These are phyloP conservation scores for Penicillium simplicissimum DNA, from an alignment of 495 filamentous ascomycete species.

Conservation along the genomic window DNA sequence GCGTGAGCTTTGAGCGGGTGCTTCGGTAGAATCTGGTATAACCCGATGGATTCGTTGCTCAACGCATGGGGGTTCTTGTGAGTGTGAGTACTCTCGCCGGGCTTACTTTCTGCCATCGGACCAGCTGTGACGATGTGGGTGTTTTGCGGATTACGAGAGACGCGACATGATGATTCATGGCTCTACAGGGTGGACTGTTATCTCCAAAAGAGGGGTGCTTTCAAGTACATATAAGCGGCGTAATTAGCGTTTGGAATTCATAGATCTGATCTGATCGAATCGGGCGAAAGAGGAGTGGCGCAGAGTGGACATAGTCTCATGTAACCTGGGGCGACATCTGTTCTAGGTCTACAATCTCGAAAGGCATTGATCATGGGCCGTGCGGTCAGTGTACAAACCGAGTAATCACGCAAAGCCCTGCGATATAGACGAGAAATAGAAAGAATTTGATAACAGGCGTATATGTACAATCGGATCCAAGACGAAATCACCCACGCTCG, in stretches of 20 bases:
- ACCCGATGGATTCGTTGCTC: slow-evolving; percentile 1
- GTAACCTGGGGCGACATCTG: neutral
- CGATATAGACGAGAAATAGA: neutral
- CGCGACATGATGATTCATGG: slow-evolving; percentile 20
- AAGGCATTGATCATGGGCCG: neutral
- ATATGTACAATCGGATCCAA: slow-evolving; percentile 35
- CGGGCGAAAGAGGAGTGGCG: neutral
- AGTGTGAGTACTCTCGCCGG: neutral
- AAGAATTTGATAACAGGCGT: slow-evolving; percentile 27
- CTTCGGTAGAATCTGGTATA: slow-evolving; percentile 35
- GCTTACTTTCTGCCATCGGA: neutral
- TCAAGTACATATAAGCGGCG: slow-evolving; percentile 31
- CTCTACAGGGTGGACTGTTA: slow-evolving; percentile 13
- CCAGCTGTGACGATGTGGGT: slow-evolving; percentile 21
- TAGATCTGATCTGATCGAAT: slow-evolving; percentile 14
- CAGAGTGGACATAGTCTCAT: neutral
- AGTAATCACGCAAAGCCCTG: neutral
- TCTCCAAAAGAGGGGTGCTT: slow-evolving; percentile 10
- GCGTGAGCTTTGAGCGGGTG: slow-evolving; percentile 73
- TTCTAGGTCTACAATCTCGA: neutral
- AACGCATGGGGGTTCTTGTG: neutral
- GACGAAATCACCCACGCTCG: slow-evolving; percentile 14
- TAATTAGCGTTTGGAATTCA: slow-evolving; percentile 32
- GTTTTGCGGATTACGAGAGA: slow-evolving; percentile 1
- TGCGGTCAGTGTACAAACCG: neutral